Base-by-base conservation (phyloP, 352 stramenopile species). In the Phytopythium helicoides region DNA sequence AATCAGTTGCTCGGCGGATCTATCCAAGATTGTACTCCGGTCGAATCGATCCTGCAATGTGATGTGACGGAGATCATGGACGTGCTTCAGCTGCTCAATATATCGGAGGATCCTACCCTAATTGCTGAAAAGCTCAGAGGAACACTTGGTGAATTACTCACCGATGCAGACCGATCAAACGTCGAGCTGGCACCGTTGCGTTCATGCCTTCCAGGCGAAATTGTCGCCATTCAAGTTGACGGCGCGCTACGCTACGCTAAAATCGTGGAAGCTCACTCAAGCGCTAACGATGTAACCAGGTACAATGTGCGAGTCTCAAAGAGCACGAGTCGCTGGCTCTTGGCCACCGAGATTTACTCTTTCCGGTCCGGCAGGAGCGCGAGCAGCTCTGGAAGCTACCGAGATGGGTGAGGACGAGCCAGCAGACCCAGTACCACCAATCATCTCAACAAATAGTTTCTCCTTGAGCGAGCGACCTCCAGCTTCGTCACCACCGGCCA, bases 61-160 rank as follows among this genome's bases (percentile, higher is more conserved):
- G 65, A 89, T 15, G 54, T 76, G 34, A 46, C 62, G 9, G 68
- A 77, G 31, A 87, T 91, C 28, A 54, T 62, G 10, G 44, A 68
- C 3, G 58, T 87, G 7, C 56, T 93, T 8, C 58, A 68, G 16
- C 54, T 76, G n/a, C 64, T 93, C 47, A 66, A 85, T 52, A 73
- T 91, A 31, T 80, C 77, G n/a, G 76, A 86, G 64, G 74, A 89
- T 18, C 68, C 67, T 7, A 39, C 63, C 9, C 47, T 89, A 38
- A 89, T 89, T 42, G 64, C 72, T 2, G 81, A 92, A 44, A 87
- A 86, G 34, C 61, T 87, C 41, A 80, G 84, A 39, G 84, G 84
- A 23, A 56, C 72, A 6, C 54, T 78, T 12, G 83, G 79, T 1
- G 71, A 89, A 21, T 56, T 67, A 28, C 49, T 94, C 22, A 71